phyloP scores from a whole-genome alignment of 2,329 filamentous ascomycete species.

The Penicillium olsonii region DNA sequence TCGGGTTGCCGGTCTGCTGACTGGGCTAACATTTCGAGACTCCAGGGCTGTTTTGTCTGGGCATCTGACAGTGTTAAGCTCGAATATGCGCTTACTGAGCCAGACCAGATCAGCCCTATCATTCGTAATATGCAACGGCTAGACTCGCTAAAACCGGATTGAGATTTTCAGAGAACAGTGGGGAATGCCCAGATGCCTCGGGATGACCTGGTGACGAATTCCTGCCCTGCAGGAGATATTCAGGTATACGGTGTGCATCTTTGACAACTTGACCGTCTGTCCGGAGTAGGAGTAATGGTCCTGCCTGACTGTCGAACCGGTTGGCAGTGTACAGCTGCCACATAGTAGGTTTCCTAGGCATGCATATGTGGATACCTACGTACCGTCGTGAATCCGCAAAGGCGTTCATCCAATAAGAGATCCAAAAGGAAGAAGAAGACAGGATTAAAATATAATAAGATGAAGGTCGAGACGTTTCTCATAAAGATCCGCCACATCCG shows the following conservation, averaged over 20 bases:
- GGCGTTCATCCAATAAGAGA: not conserved
- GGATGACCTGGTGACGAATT: not conserved
- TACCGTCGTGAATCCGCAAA: not conserved
- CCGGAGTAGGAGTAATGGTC: not conserved
- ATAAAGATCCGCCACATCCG: constrained; percentile 13
- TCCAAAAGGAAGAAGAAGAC: not conserved
- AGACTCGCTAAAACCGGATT: not conserved
- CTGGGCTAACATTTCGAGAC: no score
- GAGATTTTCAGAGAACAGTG: not conserved
- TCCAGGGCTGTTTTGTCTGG: no score
- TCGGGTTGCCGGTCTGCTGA: no score
- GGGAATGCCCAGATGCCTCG: not conserved
- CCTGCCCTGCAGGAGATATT: not conserved
- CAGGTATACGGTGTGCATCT: no score
- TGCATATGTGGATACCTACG: not conserved
- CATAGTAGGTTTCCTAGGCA: not conserved
- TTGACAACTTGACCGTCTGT: not conserved
- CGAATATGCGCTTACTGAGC: no score
- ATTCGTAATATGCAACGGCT: not conserved
- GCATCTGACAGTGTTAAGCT: no score
- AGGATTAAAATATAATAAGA: not conserved
- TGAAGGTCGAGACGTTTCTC: not conserved
- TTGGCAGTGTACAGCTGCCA: not conserved
- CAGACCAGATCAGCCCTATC: not conserved
- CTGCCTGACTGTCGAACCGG: not conserved